Evolutionary conservation across 371 early-diverging fungal genomes (phyloP).

Genomic region (Conidiobolus incongruus): DNA sequence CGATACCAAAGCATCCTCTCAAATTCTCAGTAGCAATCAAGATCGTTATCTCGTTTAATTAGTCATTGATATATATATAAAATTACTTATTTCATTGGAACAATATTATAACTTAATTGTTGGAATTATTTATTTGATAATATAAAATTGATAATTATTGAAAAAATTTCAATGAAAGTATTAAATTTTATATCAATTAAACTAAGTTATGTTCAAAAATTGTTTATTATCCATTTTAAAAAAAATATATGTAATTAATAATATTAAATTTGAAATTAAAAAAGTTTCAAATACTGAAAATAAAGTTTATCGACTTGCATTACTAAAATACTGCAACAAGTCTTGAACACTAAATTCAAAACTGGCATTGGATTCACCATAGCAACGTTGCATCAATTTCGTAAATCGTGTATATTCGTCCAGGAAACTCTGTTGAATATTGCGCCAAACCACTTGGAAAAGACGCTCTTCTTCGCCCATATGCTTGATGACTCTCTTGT

Average conservation of each 20-base stretch:
- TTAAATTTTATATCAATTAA: too few species aligned
- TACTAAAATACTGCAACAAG: constrained; percentile 35
- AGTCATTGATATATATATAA: too few species aligned
- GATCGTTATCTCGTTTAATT: constrained; percentile 10
- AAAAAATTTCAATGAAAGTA: too few species aligned
- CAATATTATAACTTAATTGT: too few species aligned
- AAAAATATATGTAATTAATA: too few species aligned
- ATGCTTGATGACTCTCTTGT: constrained; percentile 84
- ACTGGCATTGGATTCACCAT: constrained; percentile 56
- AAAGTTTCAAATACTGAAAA: too few species aligned
- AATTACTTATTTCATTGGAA: too few species aligned
- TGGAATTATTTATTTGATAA: too few species aligned
- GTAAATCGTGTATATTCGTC: constrained; percentile 60
- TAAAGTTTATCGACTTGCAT: constrained; percentile 19
- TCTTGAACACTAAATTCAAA: constrained; percentile 81
- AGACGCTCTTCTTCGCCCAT: constrained; percentile 66
- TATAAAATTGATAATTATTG: too few species aligned
- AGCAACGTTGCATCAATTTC: constrained; percentile 53
- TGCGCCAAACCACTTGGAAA: constrained; percentile 75
- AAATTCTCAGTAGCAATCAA: constrained; percentile 20
- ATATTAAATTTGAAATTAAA: too few species aligned
- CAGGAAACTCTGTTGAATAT: constrained; percentile 71
- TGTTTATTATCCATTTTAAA: too few species aligned
- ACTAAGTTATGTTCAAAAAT: too few species aligned
- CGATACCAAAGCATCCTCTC: constrained; percentile 76